Evolutionary conservation across 495 filamentous ascomycete species (phyloP), one percentile per base, ranked within the genome.

Genomic region (Peziza echinospora): DNA sequence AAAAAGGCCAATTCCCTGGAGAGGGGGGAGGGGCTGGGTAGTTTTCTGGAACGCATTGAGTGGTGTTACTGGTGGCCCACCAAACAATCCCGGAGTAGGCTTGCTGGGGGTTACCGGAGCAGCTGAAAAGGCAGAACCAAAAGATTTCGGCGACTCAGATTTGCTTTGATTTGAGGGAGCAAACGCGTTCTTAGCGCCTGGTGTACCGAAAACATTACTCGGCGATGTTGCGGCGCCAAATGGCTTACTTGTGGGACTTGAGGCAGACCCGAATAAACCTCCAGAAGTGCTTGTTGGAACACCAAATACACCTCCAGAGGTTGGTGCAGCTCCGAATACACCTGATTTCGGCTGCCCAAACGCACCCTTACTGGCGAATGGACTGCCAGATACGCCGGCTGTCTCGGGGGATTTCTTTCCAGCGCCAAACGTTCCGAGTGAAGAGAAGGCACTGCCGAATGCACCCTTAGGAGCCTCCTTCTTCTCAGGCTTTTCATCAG

Each of bases 181-280:
- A n/a, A n/a, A n/a, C n/a, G n/a, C n/a, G n/a, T n/a, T n/a, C n/a
- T n/a, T n/a, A n/a, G n/a, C n/a, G n/a, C n/a, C n/a, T n/a, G n/a
- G n/a, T n/a, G n/a, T n/a, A n/a, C n/a, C n/a, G n/a, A n/a, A n/a
- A n/a, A n/a, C n/a, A n/a, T n/a, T n/a, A n/a, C n/a, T n/a, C n/a
- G n/a, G n/a, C n/a, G n/a, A n/a, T n/a, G n/a, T n/a, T n/a, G n/a
- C n/a, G n/a, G n/a, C n/a, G n/a, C n/a, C n/a, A n/a, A n/a, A n/a
- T n/a, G n/a, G n/a, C n/a, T n/a, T n/a, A n/a, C n/a, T n/a, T n/a
- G n/a, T n/a, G n/a, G n/a, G 26, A n/a, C 26, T n/a, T 34, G 26
- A 34, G 3, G 42, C 13, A 9, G 44, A 22, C 37, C 28, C 28
- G 28, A 51, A 55, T n/a, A 48, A 47, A 26, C 41, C 54, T 24